A percentile compares a stretch with the other conserved stretches of the same genome.
Conservation (phyloP, 306 rosid species). For the Vigna unguiculata region DNA sequence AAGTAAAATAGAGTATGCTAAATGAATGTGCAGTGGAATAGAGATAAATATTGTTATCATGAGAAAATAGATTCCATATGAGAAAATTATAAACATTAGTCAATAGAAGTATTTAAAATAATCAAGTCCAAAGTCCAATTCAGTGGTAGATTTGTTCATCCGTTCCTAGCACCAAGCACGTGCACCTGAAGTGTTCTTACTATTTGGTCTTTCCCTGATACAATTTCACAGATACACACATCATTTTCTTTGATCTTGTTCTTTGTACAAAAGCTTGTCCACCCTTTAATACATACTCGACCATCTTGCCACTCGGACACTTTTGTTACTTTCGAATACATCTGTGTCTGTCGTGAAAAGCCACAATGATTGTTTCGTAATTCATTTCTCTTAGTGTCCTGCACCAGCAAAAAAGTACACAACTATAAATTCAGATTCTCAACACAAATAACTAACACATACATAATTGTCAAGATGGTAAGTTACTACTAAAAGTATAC, state of each 20-base stretch:
- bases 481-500: constrained; percentile 8
- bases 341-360: not conserved
- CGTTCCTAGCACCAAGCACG: constrained; percentile 10
- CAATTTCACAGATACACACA: constrained; percentile 42
- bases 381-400: constrained; percentile 8
- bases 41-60: not conserved
- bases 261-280: constrained; percentile 20
- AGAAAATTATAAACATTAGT: not conserved
- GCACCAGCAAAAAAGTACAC: not conserved
- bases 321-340: not conserved
- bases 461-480: not conserved
- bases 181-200: constrained; percentile 29
- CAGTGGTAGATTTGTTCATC: not conserved
- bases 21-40: not conserved
- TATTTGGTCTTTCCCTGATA: not conserved
- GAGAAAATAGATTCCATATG: not conserved
- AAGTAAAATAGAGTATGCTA: not conserved
- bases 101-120: not conserved
- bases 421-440: not conserved
- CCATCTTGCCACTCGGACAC: constrained; percentile 26
- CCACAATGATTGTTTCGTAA: not conserved
- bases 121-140: not conserved
- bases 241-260: constrained; percentile 28
- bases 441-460: not conserved
- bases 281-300: constrained; percentile 3